Base-by-base conservation (phyloP, 768 basidiomycete genomes). In the Suillus alpinus region DNA sequence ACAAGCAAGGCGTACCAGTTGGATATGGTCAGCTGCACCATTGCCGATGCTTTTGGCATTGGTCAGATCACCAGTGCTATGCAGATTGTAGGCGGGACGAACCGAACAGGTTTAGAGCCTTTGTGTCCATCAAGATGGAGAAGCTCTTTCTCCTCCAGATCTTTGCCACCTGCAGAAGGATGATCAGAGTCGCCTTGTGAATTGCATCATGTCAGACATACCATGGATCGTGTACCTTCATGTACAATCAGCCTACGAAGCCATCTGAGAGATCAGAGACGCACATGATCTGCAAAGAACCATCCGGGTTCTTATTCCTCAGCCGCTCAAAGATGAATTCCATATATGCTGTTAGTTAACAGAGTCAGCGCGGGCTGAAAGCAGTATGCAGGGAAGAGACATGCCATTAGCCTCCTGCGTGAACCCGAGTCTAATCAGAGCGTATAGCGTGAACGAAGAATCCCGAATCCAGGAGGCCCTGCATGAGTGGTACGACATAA, bases 381-480 rank as follows among this genome's bases (percentile, higher is more conserved):
- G 10, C 2, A 34, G 56, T 3, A 39, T 18, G 36, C 6, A 39
- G 47, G 31, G 37, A 46, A 20, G 44, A 12, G 12, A 72, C 79
- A n/a, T 59, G 92, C 92, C 83, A 64, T 92, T 89, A 0, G 94
- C 94, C 70, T 99, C 96, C 20, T 91, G 83, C 0, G 95, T 98
- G 75, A 95, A 98, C 0, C 96, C 97, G 0, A 98, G 82, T 41
- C 97, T 83, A 60, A 98, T 88, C 41, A 98, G 81, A 0, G 95
- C 96, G 69, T 98, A 99, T 6, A 98, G 82, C 0, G 94, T 94
- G 79, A 99, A 99, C 0, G 91, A 92, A 0, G 94, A 89, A 69
- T 99, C 96, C n/a, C 96, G 87, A 68, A 98, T 93, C 91, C 92
- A 94, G 0, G 89, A 91, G 3, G 86, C 87, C 23, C 90, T 89